Base-by-base conservation (phyloP, 2,329 filamentous ascomycete genomes). In the Aspergillus proliferans region DNA sequence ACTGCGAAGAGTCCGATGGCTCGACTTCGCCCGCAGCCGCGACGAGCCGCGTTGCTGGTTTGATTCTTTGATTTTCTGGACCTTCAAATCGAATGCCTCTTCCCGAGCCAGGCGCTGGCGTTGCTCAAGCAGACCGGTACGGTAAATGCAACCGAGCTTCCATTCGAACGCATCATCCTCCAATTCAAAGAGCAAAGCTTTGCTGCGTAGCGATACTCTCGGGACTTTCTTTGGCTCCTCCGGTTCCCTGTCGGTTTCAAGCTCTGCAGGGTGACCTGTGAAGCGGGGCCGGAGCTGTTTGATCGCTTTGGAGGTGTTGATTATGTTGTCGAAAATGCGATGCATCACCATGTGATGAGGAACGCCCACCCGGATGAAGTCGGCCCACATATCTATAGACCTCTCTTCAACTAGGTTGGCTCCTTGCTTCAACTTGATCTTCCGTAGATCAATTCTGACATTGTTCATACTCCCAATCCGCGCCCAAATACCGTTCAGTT, bases 161-260 rank as follows among this genome's bases (percentile, higher is more conserved):
- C 91, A 98, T 67, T 98, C 93, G 61, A 98, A 98, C 0, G 88
- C 86, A 45, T 93, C 92, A 65, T 98, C 93, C 70, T 98, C 93
- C 33, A 98, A 77, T 63, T 97, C 92, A 51, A 98, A 92, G 2
- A 95, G 72, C 21, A 98, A 76, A 4, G 87, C 87, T 59, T 87
- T 87, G 47, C 86, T 86, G 46, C 90, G 83, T 8, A 98, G 57
- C 0, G 90, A 92, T 19, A 98, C 76, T 62, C 88, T 92, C 1
- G 93, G 93, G 0, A 98, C 84, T 42, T 82, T 76, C 66, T 94
- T 97, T 0, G 94, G 89, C 0, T 80, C 85, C 68, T 95, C 89
- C 0, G 93, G 89, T 8, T 80, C 79, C 69, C 95, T 96, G 14
- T 87, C 84, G 2, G 95, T 76, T 33, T 95, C 85, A 64, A 95